A percentile compares a stretch with the other conserved stretches of the same genome.
Evolutionary conservation across 2,329 filamentous ascomycete species (phyloP).

Genomic region (Phoma sp.): DNA sequence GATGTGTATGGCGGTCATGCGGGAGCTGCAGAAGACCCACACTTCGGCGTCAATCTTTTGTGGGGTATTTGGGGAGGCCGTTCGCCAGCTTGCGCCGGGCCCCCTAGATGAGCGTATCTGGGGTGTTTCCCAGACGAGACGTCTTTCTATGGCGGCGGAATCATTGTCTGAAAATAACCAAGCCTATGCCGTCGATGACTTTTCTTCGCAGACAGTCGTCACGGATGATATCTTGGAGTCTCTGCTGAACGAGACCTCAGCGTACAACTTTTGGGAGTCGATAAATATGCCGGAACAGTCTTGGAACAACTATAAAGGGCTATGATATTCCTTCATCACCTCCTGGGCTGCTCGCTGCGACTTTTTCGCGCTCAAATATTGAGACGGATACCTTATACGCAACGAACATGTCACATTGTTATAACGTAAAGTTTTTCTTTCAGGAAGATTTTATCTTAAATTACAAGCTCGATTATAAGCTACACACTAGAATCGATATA

Average conservation of each 20-base stretch:
- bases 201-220: not conserved
- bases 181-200: not conserved
- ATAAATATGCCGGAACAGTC: conserved; percentile 3
- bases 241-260: conserved; percentile 4
- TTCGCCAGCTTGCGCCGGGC: conserved; percentile 8
- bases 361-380: no score
- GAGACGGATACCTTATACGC: no score
- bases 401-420: no score
- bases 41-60: conserved; percentile 16
- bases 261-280: conserved; percentile 14
- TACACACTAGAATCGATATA: no score
- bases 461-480: no score
- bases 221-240: conserved; percentile 9
- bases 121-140: not conserved
- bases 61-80: conserved; percentile 9
- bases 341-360: no score
- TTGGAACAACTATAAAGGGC: not conserved
- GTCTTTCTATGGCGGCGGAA: not conserved
- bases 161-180: not conserved
- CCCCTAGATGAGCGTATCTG: conserved; percentile 2
- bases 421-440: no score
- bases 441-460: no score
- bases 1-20: conserved; percentile 15
- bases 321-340: no score
- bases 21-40: conserved; percentile 11